Evolutionary conservation across 106 monocot genomes (phyloP), one percentile per base, ranked within the genome.

Genomic region (Acorus gramineus): DNA sequence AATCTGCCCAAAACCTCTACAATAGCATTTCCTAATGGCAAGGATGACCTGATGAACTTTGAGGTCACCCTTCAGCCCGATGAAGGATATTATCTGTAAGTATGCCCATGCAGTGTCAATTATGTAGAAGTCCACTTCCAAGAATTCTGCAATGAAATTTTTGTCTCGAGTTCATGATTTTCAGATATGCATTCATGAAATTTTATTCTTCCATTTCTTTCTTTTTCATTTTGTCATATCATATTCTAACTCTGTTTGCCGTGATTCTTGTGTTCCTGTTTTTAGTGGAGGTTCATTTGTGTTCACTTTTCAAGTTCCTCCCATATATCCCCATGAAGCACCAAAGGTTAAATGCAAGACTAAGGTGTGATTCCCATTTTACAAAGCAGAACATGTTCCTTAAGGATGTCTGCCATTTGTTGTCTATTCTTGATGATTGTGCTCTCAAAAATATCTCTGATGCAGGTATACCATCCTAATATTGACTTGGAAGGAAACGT

Each of bases 321-420:
- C 88, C 46, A 80, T 85, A 44, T 93, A 93, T 55, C 93, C 93
- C 44, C 88, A 93, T 59, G 93, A 93, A 14, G 85, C 93, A 75
- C 93, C 93, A 8, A 93, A 93, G 56, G 93, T 93, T 58, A 93
- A 93, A 63, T 93, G 93, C 83, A 93, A 93, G 81, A 93, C 93
- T 63, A 93, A 93, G 89, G 93, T 89, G 79, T 42, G 49, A 4
- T 12, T 45, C 59, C 42, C 4, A 60, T 50, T 67, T 54, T 61
- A 1, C 28, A 28, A 28, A 28, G 28, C 28, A 28, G 28, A 28
- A 28, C 28, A 28, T 28, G 28, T 28, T 28, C 28, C 28, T 28
- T 28, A 28, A 28, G 0, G 1, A 28, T 28, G 28, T 28, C 28
- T 28, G 28, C 28, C 28, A 28, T 64, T 62, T 47, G 54, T 56